Evolutionary conservation across 208 protist genomes (phyloP).

Genomic region (Trypanosoma mega): DNA sequence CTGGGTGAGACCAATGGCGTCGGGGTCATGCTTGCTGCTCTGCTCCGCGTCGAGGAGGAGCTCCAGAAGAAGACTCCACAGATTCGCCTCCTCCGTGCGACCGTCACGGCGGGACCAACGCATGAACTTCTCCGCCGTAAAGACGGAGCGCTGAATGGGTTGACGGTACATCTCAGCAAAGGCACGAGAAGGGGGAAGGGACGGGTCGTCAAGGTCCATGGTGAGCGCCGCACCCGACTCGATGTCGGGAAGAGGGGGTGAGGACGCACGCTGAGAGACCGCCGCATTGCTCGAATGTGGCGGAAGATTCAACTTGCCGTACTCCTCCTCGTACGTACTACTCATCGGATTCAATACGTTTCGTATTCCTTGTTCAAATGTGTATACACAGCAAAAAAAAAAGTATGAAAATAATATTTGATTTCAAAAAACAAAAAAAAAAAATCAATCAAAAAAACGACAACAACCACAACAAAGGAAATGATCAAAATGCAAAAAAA

Average conservation of each 20-base stretch:
- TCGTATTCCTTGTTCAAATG: slow-evolving; percentile 1
- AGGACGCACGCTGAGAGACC: neutral
- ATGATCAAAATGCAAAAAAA: neutral
- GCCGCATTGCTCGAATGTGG: slow-evolving; percentile 6
- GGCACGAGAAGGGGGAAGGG: slow-evolving; percentile 24
- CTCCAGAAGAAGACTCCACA: slow-evolving; percentile 62
- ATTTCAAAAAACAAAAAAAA: neutral
- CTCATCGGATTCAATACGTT: slow-evolving; percentile 1
- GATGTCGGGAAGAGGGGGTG: neutral
- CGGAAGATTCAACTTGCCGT: slow-evolving; percentile 49
- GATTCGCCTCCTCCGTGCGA: slow-evolving; percentile 43
- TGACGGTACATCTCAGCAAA: slow-evolving; percentile 54
- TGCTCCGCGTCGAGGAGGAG: slow-evolving; percentile 59
- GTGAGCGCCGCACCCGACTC: neutral
- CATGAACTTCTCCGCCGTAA: slow-evolving; percentile 49
- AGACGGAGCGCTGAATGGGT: slow-evolving; percentile 26
- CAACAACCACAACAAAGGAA: too few relatives aligned
- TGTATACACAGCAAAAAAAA: neutral
- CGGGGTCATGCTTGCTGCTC: slow-evolving; percentile 47
- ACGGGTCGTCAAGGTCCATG: neutral
- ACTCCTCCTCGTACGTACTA: slow-evolving; percentile 29
- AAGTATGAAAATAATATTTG: slow-evolving; percentile 4
- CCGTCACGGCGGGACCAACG: slow-evolving; percentile 29
- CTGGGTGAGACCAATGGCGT: slow-evolving; percentile 54
- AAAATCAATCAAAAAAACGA: neutral